phyloP scores from a whole-genome alignment of 768 basidiomycete species.

The Lentinula aciculospora region DNA sequence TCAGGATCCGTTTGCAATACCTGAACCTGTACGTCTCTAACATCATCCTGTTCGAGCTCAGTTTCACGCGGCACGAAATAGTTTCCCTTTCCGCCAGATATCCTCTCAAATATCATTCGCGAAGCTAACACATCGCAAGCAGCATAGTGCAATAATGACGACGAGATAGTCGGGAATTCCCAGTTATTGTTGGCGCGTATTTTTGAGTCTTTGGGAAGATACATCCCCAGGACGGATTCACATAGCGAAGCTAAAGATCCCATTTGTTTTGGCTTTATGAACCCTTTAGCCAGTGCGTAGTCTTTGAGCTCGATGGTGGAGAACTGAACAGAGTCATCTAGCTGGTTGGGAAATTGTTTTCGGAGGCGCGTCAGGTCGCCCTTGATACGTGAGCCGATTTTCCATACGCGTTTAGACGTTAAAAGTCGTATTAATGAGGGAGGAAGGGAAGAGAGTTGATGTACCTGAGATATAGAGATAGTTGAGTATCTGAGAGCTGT shows the following conservation, averaged over 20 bases:
- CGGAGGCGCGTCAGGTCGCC: constrained; percentile 13
- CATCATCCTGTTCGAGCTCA: not conserved
- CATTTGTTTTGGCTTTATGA: constrained; percentile 7
- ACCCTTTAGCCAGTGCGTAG: constrained; percentile 6
- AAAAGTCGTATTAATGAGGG: constrained; percentile 3
- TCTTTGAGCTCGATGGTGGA: constrained; percentile 13
- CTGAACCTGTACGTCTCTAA: not conserved
- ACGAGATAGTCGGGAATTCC: constrained; percentile 11
- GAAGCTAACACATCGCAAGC: constrained; percentile 11
- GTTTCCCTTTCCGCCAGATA: not conserved
- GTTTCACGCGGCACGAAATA: too few relatives aligned
- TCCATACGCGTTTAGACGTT: constrained; percentile 7
- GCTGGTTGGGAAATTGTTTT: constrained; percentile 11
- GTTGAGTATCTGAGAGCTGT: not conserved
- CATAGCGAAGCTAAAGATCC: constrained; percentile 4
- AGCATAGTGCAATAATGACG: constrained; percentile 8
- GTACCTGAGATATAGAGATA: not conserved
- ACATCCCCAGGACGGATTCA: constrained; percentile 6
- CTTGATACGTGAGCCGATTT: constrained; percentile 10
- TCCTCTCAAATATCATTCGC: constrained; percentile 4
- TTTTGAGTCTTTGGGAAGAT: constrained; percentile 8
- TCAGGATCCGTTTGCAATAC: not conserved
- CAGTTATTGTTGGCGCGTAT: constrained; percentile 11
- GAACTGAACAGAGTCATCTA: constrained; percentile 1
- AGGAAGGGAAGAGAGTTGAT: constrained; percentile 1